phyloP scores from a whole-genome alignment of 2,329 filamentous ascomycete genomes.

The Colletotrichum sojae region DNA sequence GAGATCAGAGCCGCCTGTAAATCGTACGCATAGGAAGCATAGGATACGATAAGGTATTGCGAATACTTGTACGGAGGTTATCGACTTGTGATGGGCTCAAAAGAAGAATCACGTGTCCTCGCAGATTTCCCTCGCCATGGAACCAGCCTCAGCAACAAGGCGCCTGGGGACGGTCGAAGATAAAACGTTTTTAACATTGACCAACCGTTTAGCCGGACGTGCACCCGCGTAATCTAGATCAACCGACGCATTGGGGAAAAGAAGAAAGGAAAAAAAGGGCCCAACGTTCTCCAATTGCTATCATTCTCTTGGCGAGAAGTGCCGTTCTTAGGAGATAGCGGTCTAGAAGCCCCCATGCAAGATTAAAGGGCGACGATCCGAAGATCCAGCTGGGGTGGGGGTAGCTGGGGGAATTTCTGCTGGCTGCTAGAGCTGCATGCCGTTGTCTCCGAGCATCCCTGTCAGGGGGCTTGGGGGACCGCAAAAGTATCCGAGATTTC shows the following conservation, averaged over 20 bases:
- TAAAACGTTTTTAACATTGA: slow-evolving; percentile 15
- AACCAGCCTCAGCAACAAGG: background rate
- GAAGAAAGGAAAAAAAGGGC: too few relatives aligned
- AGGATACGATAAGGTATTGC: too few relatives aligned
- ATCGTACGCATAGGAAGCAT: too few relatives aligned
- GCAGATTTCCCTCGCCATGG: too few relatives aligned
- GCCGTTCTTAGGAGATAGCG: background rate
- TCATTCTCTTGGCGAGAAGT: background rate
- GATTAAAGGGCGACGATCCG: slow-evolving; percentile 15
- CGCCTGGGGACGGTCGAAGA: slow-evolving; percentile 1
- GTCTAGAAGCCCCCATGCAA: slow-evolving; percentile 10
- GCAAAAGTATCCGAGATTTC: background rate
- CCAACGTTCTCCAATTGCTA: background rate
- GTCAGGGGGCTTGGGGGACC: background rate
- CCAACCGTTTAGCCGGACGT: background rate
- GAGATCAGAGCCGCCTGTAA: too few relatives aligned
- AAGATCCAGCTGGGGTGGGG: slow-evolving; percentile 15
- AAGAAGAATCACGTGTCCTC: too few relatives aligned
- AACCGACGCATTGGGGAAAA: too few relatives aligned
- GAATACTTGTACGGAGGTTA: too few relatives aligned
- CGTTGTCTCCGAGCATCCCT: slow-evolving; percentile 6
- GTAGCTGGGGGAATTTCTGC: background rate
- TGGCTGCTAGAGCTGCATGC: slow-evolving; percentile 3
- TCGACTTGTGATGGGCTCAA: too few relatives aligned
- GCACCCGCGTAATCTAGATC: too few relatives aligned